These are phyloP conservation scores for Chrysosphaeria jannelii DNA, from an alignment of 2,329 filamentous ascomycete species.

Conservation along the genomic window DNA sequence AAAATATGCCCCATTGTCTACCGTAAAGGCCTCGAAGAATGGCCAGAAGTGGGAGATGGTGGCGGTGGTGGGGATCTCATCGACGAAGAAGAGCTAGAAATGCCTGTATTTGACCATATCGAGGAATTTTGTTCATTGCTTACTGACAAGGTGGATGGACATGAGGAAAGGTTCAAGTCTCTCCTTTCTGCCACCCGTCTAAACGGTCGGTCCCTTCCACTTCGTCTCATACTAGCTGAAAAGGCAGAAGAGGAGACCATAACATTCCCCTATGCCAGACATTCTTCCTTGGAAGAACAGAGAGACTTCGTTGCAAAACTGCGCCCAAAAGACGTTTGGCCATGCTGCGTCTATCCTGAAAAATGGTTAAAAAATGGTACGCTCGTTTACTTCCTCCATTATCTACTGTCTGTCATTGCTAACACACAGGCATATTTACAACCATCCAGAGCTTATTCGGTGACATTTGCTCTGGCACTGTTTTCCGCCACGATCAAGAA, in stretches of 20 bases:
- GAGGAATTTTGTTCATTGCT: too few species aligned
- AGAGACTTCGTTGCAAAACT: constrained; percentile 38
- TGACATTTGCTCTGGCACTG: constrained; percentile 24
- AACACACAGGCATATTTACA: too few species aligned
- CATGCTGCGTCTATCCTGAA: constrained; percentile 39
- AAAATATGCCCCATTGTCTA: constrained; percentile 54
- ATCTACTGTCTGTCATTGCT: too few species aligned
- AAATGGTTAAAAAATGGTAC: constrained; percentile 28
- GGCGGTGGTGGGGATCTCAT: constrained; percentile 52
- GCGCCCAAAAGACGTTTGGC: constrained; percentile 46
- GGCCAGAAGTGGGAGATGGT: constrained; percentile 47
- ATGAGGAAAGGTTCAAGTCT: too few species aligned
- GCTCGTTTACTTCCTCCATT: too few species aligned
- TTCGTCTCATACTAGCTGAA: too few species aligned
- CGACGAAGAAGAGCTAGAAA: constrained; percentile 23
- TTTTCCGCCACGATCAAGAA: constrained; percentile 30
- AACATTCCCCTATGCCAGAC: constrained; percentile 59
- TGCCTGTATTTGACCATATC: too few species aligned
- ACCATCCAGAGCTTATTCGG: constrained; percentile 47
- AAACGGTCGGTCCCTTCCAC: too few species aligned
- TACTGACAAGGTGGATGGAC: too few species aligned
- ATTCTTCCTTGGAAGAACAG: constrained; percentile 63
- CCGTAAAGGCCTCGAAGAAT: constrained; percentile 24
- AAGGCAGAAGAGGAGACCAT: constrained; percentile 7
- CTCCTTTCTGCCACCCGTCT: too few species aligned